Base-by-base conservation (phyloP, 1,284 basidiomycete species). In the Cryptococcus maquisensis region DNA sequence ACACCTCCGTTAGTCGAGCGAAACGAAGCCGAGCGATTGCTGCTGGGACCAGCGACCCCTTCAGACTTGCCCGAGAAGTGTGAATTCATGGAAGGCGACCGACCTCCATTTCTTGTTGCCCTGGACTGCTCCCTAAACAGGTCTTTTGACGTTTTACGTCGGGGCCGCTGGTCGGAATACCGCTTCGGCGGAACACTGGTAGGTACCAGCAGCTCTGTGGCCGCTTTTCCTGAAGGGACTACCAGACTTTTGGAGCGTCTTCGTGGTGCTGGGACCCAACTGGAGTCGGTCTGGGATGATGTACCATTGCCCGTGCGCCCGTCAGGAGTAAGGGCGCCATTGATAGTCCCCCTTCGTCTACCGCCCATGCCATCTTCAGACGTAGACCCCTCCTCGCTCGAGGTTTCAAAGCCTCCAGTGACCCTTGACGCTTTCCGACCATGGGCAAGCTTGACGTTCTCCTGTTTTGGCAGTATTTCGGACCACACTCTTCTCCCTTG, bases 361-460 rank as follows among this genome's bases (percentile, higher is more conserved):
- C 39, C 12, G 35, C 44, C 12, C 47, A 35, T 13, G 15, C 47
- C 3, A 52, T 39, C 13, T 48, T 57, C 55, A 13, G 47, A 51
- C 4, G 52, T 43, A 3, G 40, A 51, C 21, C 54, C 61, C 20
- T 68, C 68, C 15, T 61, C 66, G 13, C 62, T 58, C 51, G 62
- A 66, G 8, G 63, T 61, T 55, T 72, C 69, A 54, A 67, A 74
- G 1, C 72, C 72, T 18, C 72, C 72, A 9, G 68, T 72, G 20
- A 74, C 61, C 20, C 60, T 47, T 8, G 66, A 66, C 1, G 64
- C 53, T 2, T 65, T 51, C 41, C 57, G 59, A 7, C 68, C 64
- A 39, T 60, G 54, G 9, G 57, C 39, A 2, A 65, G 43, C 42
- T 58, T 39, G 12, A 57, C 56, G 1, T 52, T 51, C 18, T 52